Evolutionary conservation across 1,284 basidiomycete genomes (phyloP).

Genomic region (Austroboletus novae-zelandiae): DNA sequence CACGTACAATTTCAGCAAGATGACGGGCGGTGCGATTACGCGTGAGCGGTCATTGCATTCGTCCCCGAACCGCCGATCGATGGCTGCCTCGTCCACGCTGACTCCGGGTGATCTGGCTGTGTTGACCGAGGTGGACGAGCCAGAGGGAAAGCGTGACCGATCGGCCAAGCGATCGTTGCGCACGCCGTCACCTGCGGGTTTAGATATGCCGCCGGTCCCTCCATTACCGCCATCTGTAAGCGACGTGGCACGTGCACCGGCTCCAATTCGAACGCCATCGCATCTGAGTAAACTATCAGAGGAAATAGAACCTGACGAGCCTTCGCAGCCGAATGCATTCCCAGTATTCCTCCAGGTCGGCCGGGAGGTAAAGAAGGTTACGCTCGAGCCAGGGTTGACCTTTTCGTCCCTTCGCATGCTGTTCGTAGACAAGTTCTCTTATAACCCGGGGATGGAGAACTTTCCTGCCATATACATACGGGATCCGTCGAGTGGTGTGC

Average conservation of each 20-base stretch:
- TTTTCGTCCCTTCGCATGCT: slow-evolving; percentile 77
- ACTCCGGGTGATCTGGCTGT: slow-evolving; percentile 68
- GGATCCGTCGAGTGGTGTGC: slow-evolving; percentile 86
- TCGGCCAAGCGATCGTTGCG: slow-evolving; percentile 22
- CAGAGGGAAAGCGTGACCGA: slow-evolving; percentile 27
- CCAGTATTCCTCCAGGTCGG: slow-evolving; percentile 90
- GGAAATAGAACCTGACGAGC: slow-evolving; percentile 22
- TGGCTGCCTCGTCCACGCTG: slow-evolving; percentile 58
- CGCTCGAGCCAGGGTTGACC: slow-evolving; percentile 68
- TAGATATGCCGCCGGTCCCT: slow-evolving; percentile 49
- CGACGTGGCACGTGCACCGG: slow-evolving; percentile 31
- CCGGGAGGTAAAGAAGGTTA: slow-evolving; percentile 87
- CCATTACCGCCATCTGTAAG: slow-evolving; percentile 30
- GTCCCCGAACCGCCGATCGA: slow-evolving; percentile 58
- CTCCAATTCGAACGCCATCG: slow-evolving; percentile 34
- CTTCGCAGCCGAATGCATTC: slow-evolving; percentile 39
- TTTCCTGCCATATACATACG: slow-evolving; percentile 96
- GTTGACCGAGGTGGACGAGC: slow-evolving; percentile 67
- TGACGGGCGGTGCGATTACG: slow-evolving; percentile 62
- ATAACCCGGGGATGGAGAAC: slow-evolving; percentile 89
- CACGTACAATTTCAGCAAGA: slow-evolving; percentile 93
- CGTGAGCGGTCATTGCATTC: slow-evolving; percentile 38
- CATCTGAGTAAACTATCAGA: slow-evolving; percentile 23
- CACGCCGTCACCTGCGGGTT: slow-evolving; percentile 32
- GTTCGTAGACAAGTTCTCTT: slow-evolving; percentile 95